Base-by-base conservation (phyloP, 1,284 basidiomycete genomes). In the Boletellus deceptivus region DNA sequence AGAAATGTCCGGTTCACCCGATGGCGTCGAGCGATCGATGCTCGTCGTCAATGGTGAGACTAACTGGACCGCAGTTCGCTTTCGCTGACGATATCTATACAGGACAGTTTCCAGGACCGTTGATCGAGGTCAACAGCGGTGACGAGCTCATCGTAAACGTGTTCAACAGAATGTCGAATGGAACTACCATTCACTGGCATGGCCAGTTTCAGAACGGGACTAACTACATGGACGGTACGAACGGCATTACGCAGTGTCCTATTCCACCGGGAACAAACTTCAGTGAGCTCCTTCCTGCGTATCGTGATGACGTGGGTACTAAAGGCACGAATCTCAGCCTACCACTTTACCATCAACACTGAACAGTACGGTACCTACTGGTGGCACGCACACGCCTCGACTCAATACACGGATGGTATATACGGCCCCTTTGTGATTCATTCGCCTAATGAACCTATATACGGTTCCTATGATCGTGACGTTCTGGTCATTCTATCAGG, bases 211-310 rank as follows among this genome's bases (percentile, higher is more conserved):
- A 70, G 53, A 67, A 67, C 38, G 67, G 67, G 17, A 67, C 68
- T 10, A 67, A 69, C 41, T 69, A 68, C 40, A 70, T 70, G 68
- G 64, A 67, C 29, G 64, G 64, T 11, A 69, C 64, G 5, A 70
- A 29, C 20, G 64, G 68, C 14, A 49, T 66, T 14, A 66, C 64
- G n/a, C 64, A 69, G 39, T 69, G 64, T 49, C 65, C 64, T 41
- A 66, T 66, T 38, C 64, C 64, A 33, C 64, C 64, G 17, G 64
- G 68, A 38, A 64, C 53, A 64, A 70, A 70, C 46, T 66, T 68
- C 33, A 66, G 64, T 66, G 42, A 56, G 67, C 18, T 11, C 3
- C 4, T 48, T 36, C 35, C 33, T 10, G 3, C 29, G 3, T 33
- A 4, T 34, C 16, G 9, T 10, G 18, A 18, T 10, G 18, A 18